These are phyloP conservation scores for Mitragyna speciosa DNA, from an alignment of 257 asterid genomes.

Conservation along the genomic window DNA sequence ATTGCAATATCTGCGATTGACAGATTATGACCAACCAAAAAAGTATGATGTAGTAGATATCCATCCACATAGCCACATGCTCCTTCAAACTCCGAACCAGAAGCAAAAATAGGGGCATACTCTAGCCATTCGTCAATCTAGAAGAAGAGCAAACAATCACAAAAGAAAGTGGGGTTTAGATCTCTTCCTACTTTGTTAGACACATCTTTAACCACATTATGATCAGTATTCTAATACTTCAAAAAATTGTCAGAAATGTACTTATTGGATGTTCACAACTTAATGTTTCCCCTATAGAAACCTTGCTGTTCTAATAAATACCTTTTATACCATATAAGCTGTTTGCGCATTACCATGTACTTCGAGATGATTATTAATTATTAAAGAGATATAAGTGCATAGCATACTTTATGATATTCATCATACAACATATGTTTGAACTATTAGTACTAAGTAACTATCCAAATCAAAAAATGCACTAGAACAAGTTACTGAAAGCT, in stretches of 20 bases:
- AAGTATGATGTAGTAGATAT: conserved; percentile 57
- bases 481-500: no score
- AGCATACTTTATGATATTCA: no score
- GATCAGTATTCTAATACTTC: not conserved
- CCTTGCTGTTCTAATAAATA: not conserved
- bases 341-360: not conserved
- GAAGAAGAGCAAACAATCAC: conserved; percentile 16
- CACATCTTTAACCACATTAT: not conserved
- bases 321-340: no score
- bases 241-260: not conserved
- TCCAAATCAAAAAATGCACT: no score
- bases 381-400: no score
- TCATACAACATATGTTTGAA: no score
- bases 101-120: conserved; percentile 62
- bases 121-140: conserved; percentile 91
- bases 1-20: conserved; percentile 85
- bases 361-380: no score
- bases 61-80: conserved; percentile 72
- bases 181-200: not conserved
- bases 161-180: not conserved
- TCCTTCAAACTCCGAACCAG: conserved; percentile 90
- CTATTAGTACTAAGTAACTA: no score
- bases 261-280: not conserved
- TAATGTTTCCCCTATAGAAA: not conserved
- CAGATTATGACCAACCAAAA: conserved; percentile 61